A percentile compares a stretch with the other conserved stretches of the same genome.
These are phyloP conservation scores for Calcarisporium arbuscula DNA, from an alignment of 2,329 filamentous ascomycete species.

Conservation along the genomic window DNA sequence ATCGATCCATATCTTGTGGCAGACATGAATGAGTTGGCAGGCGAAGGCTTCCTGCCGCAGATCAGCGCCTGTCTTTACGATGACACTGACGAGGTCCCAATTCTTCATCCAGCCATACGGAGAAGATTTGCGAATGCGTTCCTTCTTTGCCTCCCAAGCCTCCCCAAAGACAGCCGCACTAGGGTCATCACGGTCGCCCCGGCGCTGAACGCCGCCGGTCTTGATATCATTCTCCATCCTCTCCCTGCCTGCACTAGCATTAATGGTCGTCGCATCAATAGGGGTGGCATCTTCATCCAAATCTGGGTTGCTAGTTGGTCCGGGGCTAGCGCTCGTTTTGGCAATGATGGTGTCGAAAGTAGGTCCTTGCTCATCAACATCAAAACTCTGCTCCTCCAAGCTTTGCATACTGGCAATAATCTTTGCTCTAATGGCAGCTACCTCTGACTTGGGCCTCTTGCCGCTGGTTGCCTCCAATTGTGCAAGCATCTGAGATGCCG, in stretches of 20 bases:
- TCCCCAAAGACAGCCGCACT: slow-evolving; percentile 83
- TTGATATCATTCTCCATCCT: slow-evolving; percentile 88
- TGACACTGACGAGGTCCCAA: slow-evolving; percentile 81
- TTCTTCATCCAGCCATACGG: slow-evolving; percentile 88
- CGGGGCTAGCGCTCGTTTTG: slow-evolving; percentile 43
- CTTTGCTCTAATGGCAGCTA: slow-evolving; percentile 76
- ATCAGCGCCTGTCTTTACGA: slow-evolving; percentile 81
- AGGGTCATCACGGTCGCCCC: slow-evolving; percentile 77
- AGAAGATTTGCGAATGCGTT: slow-evolving; percentile 75
- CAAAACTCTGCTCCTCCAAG: slow-evolving; percentile 78
- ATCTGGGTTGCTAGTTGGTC: slow-evolving; percentile 39
- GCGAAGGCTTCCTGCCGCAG: slow-evolving; percentile 81
- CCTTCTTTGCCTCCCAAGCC: slow-evolving; percentile 78
- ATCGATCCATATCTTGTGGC: slow-evolving; percentile 75
- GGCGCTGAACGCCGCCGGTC: slow-evolving; percentile 73
- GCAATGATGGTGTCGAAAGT: slow-evolving; percentile 81
- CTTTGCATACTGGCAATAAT: slow-evolving; percentile 90
- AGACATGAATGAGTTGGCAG: slow-evolving; percentile 76
- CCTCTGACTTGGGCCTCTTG: slow-evolving; percentile 72
- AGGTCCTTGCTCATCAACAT: slow-evolving; percentile 64
- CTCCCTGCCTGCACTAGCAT: slow-evolving; percentile 67
- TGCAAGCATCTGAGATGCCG: slow-evolving; percentile 79
- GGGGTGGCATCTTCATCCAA: slow-evolving; percentile 47
- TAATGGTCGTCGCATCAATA: slow-evolving; percentile 47
- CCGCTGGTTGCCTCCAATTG: slow-evolving; percentile 75